Evolutionary conservation across 2,329 filamentous ascomycete genomes (phyloP), one percentile per base, ranked within the genome.

Genomic region (Trichophyton simii): DNA sequence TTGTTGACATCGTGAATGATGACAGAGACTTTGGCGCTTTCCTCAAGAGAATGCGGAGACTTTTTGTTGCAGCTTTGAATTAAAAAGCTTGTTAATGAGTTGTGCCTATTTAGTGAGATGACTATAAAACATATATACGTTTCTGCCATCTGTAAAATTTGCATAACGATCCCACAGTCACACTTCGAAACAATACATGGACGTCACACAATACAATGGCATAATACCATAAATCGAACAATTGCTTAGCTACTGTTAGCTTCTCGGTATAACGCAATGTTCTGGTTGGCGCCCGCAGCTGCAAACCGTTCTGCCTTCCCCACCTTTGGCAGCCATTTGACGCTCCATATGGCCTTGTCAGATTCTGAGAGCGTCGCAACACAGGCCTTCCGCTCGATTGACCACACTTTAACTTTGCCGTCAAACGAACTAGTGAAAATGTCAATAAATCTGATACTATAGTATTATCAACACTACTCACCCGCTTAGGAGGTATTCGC

Each of bases 371-470:
- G 90, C 8, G 94, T 99, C 11, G 92, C 91, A 52, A 99, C 94
- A 71, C 94, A 97, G 3, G 81, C 80, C 61, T 85, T 83, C 38
- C 86, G 83, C 68, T 96, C 91, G 63, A 96, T 83, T 34, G 89
- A 92, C 94, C 94, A 99, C 34, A 97, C 88, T 75, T 96, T 96
- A 63, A 88, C 89, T 74, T 95, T 96, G 42, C 94, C 92, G 70
- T 97, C 91, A 72, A 95, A 90, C 1, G 88, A 85, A 57, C 82
- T 83, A 48, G 20, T 8, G 4, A 1, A 13, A 57, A 55, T 44
- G 57, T 36, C n/a, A 58, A 22, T 11, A n/a, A 48, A 9, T 57
- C 15, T 38, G 28, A 22, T 13, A 4, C 18, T 38, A 28, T 41
- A 57, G 3, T 31, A n/a, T 22, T 18, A 34, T 13, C 8, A 34